phyloP scores from a whole-genome alignment of 2,329 filamentous ascomycete genomes.

The Ophiocordyceps australis region DNA sequence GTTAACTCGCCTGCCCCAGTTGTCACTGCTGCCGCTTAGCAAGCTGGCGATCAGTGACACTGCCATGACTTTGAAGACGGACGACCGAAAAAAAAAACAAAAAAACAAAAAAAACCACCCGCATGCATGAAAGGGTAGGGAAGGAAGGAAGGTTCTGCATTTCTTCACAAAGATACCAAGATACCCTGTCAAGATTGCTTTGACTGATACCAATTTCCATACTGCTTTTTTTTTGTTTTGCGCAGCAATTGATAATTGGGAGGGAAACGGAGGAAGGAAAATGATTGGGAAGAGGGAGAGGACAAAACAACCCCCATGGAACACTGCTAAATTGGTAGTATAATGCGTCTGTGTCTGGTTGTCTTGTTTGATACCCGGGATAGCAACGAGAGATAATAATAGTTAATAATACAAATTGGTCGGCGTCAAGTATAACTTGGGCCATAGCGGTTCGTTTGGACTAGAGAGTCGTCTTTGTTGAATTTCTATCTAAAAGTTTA shows the following conservation, averaged over 20 bases:
- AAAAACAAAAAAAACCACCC: conserved; percentile 4
- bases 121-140: conserved; percentile 22
- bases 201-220: conserved; percentile 22
- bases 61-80: conserved; percentile 8
- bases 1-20: conserved; percentile 22
- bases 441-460: too few relatives aligned
- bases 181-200: conserved; percentile 36
- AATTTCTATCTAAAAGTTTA: too few relatives aligned
- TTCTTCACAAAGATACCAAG: conserved; percentile 30
- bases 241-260: conserved; percentile 5
- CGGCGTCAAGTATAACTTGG: too few relatives aligned
- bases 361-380: conserved; percentile 21
- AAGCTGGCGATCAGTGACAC: conserved; percentile 7
- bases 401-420: too few relatives aligned
- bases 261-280: conserved; percentile 9
- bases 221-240: conserved; percentile 11
- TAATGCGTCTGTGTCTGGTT: conserved; percentile 9
- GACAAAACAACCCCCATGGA: too few relatives aligned
- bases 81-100: conserved; percentile 8
- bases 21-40: conserved; percentile 34
- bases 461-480: too few relatives aligned
- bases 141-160: conserved; percentile 34
- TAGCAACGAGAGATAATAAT: conserved; percentile 21
- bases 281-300: conserved; percentile 2
- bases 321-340: conserved; percentile 7